These are phyloP conservation scores for Croton setiger DNA, from an alignment of 441 rosid genomes.

Conservation along the genomic window DNA sequence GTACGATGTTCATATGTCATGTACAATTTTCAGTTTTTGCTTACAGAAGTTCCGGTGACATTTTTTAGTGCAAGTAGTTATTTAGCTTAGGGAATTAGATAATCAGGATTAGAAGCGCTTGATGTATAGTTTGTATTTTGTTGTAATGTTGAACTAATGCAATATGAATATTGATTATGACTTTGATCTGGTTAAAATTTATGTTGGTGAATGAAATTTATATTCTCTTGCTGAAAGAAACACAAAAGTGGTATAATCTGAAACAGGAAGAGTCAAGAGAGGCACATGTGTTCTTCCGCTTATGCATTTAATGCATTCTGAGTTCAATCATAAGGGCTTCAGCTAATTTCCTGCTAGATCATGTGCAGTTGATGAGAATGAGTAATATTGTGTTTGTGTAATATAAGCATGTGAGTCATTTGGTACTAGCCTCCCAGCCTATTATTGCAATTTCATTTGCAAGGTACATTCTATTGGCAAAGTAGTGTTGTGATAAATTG, in stretches of 20 bases:
- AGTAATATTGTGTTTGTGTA: not conserved
- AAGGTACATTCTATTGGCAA: not conserved
- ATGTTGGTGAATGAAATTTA: not conserved
- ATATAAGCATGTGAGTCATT: not conserved
- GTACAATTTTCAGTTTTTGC: conserved; percentile 10
- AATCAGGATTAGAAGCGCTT: not conserved
- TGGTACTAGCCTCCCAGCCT: not conserved
- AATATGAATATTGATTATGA: not conserved
- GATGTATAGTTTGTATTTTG: not conserved
- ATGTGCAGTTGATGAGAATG: not conserved
- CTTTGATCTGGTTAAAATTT: not conserved
- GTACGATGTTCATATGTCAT: conserved; percentile 20
- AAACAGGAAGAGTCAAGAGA: not conserved
- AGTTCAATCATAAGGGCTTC: not conserved
- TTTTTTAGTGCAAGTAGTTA: not conserved
- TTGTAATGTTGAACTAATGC: not conserved
- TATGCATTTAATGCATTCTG: not conserved
- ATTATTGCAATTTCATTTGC: not conserved
- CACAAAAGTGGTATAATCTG: not conserved
- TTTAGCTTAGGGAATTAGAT: not conserved
- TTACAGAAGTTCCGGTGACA: not conserved
- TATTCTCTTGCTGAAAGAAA: not conserved
- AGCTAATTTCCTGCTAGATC: not conserved
- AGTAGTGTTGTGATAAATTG: no score
- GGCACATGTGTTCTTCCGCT: not conserved